Base-by-base conservation (phyloP, 208 protist genomes). In the Crithidia mellificae region DNA sequence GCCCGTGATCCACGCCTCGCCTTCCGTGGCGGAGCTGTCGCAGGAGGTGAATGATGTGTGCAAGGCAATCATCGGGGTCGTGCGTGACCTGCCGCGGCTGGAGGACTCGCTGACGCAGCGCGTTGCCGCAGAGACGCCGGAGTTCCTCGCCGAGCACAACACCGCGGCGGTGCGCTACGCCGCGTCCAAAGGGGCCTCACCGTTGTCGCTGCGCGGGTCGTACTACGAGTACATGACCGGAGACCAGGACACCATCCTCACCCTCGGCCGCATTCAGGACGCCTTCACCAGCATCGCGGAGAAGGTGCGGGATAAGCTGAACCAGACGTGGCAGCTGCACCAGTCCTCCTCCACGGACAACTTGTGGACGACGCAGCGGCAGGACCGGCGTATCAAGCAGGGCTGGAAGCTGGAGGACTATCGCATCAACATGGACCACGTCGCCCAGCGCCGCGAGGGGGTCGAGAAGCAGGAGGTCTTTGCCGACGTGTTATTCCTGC, bases 401-500 rank as follows among this genome's bases (percentile, higher is more conserved):
- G 88, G 88, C 36, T 93, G 90, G 74, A 75, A 86, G 63, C 96
- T 99, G 39, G 97, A 98, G 68, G 87, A 94, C 79, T 98, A 98
- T 81, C 79, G 86, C 36, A 92, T 93, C 70, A 93, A 96, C 77
- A 99, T 99, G 86, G 84, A 96, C 50, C 86, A 97, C 73, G 98
- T 99, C 52, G 85, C 87, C 36, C 92, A 98, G 68, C 84, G 92
- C 53, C 83, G 96, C 38, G 85, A 95, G 27, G 90, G 94, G 27
- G 98, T 99, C 56, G 90, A 98, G 72, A 97, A 97, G 68, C 94
- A 98, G 72, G 97, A 99, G 73, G 91, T 96, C 20, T 98, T 93
- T 52, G 83, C 86, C 25, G 91, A 96, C 67, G 94, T 99, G 19
- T 71, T 93, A 46, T 99, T 99, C 81, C 57, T 99, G 41, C 86